phyloP scores from a whole-genome alignment of 768 basidiomycete genomes.

The Dentipellis fragilis region DNA sequence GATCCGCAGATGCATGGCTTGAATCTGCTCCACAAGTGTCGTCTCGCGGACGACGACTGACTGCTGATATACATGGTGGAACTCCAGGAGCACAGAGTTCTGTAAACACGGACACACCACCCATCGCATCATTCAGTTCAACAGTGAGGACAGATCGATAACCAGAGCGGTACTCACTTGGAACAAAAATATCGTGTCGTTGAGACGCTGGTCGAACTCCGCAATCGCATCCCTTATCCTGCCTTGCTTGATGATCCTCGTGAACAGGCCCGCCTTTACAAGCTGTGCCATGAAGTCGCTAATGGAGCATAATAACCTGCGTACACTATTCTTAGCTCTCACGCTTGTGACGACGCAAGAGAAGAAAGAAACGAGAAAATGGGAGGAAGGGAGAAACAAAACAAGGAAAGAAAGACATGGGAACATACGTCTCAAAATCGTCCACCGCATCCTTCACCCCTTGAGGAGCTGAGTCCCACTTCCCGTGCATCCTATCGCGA shows the following conservation, averaged over 20 bases:
- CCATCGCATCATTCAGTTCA: too few relatives aligned
- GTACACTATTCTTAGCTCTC: not conserved
- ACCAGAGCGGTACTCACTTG: not conserved
- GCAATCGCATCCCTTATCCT: slow-evolving; percentile 2
- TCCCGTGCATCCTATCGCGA: slow-evolving; percentile 6
- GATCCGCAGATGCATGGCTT: slow-evolving; percentile 5
- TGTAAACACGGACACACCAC: not conserved
- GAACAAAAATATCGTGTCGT: slow-evolving; percentile 2
- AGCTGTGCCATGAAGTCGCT: slow-evolving; percentile 4
- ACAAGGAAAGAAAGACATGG: not conserved
- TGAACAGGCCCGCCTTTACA: not conserved
- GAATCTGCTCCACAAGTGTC: slow-evolving; percentile 2
- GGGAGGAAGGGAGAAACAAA: not conserved
- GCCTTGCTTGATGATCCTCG: not conserved
- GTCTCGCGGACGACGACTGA: slow-evolving; percentile 2
- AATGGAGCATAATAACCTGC: slow-evolving; percentile 4
- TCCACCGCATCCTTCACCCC: slow-evolving; percentile 2
- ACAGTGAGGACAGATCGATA: too few relatives aligned
- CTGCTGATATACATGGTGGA: slow-evolving; percentile 3
- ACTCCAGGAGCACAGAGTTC: slow-evolving; percentile 3
- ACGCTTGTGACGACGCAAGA: too few relatives aligned
- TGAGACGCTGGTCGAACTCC: slow-evolving; percentile 4
- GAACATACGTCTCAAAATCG: slow-evolving; percentile 1
- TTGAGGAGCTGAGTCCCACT: slow-evolving; percentile 3
- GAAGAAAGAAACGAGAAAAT: not conserved